Evolutionary conservation across 768 basidiomycete genomes (phyloP).

Genomic region (Termitomyces sp.): DNA sequence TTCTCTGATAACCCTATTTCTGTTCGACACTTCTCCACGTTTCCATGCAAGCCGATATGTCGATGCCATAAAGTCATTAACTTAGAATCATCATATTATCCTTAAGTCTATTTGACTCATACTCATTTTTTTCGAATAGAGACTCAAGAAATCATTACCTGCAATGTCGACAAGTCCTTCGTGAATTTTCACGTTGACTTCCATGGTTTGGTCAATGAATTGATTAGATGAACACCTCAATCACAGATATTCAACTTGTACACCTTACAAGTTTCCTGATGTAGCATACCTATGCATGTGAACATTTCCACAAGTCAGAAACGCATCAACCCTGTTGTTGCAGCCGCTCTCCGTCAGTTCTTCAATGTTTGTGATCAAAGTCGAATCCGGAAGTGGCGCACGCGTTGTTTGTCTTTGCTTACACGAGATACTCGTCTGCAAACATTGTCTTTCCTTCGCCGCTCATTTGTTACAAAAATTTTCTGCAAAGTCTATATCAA

Average conservation of each 20-base stretch:
- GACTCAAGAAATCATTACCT: background rate
- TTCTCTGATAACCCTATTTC: slow-evolving; percentile 6
- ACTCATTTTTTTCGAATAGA: background rate
- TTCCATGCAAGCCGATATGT: background rate
- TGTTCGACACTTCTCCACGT: background rate
- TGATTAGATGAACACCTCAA: background rate
- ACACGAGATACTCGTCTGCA: background rate
- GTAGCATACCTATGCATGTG: background rate
- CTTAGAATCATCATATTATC: background rate
- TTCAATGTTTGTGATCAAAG: background rate
- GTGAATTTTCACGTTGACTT: background rate
- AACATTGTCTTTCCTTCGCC: background rate
- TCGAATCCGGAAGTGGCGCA: slow-evolving; percentile 3
- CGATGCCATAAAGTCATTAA: background rate
- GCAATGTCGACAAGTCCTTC: background rate
- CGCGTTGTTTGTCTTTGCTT: slow-evolving; percentile 9
- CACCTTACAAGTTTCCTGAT: background rate
- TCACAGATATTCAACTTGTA: background rate
- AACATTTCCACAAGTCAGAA: background rate
- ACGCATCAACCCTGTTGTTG: background rate
- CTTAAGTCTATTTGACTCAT: background rate
- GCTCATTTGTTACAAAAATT: background rate
- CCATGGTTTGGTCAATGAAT: background rate
- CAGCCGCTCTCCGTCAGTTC: background rate
- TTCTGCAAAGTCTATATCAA: background rate